Conservation (phyloP, 2,329 filamentous ascomycete genomes). For the Penicillium expansum region DNA sequence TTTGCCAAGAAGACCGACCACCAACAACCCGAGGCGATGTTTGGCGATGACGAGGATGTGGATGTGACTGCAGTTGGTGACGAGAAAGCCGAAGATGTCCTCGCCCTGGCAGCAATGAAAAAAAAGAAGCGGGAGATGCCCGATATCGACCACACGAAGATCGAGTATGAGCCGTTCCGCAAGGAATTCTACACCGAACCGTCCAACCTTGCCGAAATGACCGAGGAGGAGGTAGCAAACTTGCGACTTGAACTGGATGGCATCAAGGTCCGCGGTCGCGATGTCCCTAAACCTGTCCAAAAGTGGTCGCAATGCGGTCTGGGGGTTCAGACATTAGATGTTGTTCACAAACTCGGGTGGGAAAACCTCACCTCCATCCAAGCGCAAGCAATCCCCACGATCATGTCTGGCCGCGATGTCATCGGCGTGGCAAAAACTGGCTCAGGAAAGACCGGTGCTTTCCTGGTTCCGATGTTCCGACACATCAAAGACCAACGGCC, state of each 20-base stretch:
- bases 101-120: conserved; percentile 58
- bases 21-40: conserved; percentile 78
- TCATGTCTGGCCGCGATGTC: conserved; percentile 94
- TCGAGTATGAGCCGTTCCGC: conserved; percentile 79
- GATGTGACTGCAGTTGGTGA: conserved; percentile 61
- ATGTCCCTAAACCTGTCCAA: conserved; percentile 88
- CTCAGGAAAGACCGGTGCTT: conserved; percentile 95
- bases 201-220: conserved; percentile 76
- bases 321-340: conserved; percentile 79
- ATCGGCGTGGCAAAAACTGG: conserved; percentile 97
- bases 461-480: conserved; percentile 92
- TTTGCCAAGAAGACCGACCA: conserved; percentile 48
- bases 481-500: conserved; percentile 93
- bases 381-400: conserved; percentile 86
- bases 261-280: conserved; percentile 86
- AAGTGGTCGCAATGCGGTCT: conserved; percentile 97
- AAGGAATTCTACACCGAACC: conserved; percentile 97
- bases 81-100: conserved; percentile 62
- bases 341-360: conserved; percentile 77
- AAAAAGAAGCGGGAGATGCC: conserved; percentile 96
- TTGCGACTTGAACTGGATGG: conserved; percentile 86
- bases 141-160: conserved; percentile 77
- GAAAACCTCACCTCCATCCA: conserved; percentile 92
- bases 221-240: conserved; percentile 76
- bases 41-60: conserved; percentile 77